Evolutionary conservation across 1,139 yeast genomes (phyloP).

Genomic region (Meyerozyma athensensis): DNA sequence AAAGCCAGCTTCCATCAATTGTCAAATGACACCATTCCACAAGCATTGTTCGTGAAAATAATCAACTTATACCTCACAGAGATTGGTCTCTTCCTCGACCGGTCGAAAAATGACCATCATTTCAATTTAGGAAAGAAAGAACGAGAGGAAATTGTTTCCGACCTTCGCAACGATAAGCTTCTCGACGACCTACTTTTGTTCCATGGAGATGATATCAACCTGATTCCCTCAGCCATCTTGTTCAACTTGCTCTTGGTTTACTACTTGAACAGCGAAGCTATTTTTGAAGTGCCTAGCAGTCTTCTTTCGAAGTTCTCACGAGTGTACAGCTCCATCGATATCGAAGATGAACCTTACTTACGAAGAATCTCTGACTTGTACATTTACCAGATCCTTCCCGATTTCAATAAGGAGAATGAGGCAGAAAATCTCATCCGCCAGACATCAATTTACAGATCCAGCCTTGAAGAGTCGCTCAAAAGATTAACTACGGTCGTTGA

Average conservation of each 20-base stretch:
- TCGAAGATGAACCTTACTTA: constrained; percentile 16
- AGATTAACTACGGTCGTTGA: constrained; percentile 18
- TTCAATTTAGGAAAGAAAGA: constrained; percentile 15
- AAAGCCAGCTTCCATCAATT: constrained; percentile 19
- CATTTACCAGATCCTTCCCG: constrained; percentile 35
- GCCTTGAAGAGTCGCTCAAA: constrained; percentile 12
- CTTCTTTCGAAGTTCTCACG: constrained; percentile 9
- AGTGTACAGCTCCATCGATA: constrained; percentile 11
- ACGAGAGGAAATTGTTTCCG: constrained; percentile 11
- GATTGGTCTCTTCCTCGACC: constrained; percentile 20
- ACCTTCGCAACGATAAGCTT: constrained; percentile 20
- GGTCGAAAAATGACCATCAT: constrained; percentile 11
- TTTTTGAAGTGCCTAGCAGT: constrained; percentile 7
- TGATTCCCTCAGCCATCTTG: constrained; percentile 31
- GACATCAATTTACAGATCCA: constrained; percentile 15
- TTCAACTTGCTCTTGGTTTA: constrained; percentile 30
- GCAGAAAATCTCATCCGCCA: constrained; percentile 24
- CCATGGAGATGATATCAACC: constrained; percentile 17
- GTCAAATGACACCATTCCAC: constrained; percentile 23
- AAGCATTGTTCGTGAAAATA: constrained; percentile 29
- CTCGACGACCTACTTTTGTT: constrained; percentile 18
- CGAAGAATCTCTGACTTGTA: constrained; percentile 28
- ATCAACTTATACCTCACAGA: constrained; percentile 34
- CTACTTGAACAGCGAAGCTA: constrained; percentile 17
- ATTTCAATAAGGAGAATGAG: constrained; percentile 22